phyloP scores from a whole-genome alignment of 306 rosid genomes.

The Pyrus communis region DNA sequence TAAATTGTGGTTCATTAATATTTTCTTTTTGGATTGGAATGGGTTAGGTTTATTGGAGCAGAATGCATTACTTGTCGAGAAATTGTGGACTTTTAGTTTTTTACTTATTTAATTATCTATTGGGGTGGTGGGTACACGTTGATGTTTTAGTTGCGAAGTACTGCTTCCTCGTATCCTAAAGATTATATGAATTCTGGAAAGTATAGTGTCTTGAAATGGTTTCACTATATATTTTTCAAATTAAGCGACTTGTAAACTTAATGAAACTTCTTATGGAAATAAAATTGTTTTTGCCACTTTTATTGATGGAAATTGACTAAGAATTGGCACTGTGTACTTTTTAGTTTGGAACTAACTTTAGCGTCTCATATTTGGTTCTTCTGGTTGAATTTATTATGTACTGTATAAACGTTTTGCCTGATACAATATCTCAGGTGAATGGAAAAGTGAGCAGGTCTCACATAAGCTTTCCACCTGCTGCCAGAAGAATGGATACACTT shows the following conservation, averaged over 20 bases:
- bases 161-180: neutral
- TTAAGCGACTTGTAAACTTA: neutral
- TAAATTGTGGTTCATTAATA: neutral
- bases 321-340: neutral
- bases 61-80: neutral
- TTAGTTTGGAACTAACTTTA: neutral
- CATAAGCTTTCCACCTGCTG: constrained; percentile 71
- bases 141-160: neutral
- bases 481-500: constrained; percentile 95
- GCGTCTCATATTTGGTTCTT: neutral
- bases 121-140: neutral
- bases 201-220: neutral
- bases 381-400: neutral
- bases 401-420: constrained; percentile 1
- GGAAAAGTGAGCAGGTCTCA: constrained; percentile 37
- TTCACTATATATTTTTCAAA: neutral
- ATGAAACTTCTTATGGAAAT: neutral
- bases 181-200: neutral
- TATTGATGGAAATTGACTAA: neutral
- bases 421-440: constrained; percentile 40
- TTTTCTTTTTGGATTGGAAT: neutral
- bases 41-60: neutral
- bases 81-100: neutral
- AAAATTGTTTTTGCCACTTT: neutral
- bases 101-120: neutral